Evolutionary conservation across 1,139 yeast species (phyloP).

Genomic region (Pichia sp.): DNA sequence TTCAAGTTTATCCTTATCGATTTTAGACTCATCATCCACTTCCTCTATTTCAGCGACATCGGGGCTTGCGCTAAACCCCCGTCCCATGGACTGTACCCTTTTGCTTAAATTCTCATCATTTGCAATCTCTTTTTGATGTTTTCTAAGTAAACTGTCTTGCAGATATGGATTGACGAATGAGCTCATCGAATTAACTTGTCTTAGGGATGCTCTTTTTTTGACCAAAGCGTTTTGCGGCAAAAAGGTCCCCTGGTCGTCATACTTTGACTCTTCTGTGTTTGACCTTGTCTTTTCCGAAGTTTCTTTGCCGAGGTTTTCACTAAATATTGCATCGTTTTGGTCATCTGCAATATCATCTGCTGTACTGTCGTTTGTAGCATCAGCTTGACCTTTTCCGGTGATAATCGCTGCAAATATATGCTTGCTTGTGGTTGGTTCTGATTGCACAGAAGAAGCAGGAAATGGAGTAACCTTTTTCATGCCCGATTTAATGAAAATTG

Average conservation of each 20-base stretch:
- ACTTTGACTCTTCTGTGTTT: slow-evolving; percentile 6
- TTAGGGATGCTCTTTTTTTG: slow-evolving; percentile 9
- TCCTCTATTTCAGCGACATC: neutral
- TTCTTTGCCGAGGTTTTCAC: neutral
- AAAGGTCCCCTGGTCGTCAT: neutral
- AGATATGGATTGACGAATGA: slow-evolving; percentile 11
- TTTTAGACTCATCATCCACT: neutral
- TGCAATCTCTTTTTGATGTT: slow-evolving; percentile 7
- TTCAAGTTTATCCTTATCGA: slow-evolving; percentile 2
- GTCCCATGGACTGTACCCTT: neutral
- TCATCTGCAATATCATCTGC: neutral
- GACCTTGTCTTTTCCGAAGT: neutral
- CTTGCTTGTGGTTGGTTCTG: neutral
- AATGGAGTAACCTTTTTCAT: slow-evolving; percentile 16
- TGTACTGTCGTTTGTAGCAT: neutral
- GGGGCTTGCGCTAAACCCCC: neutral
- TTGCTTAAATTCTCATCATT: slow-evolving; percentile 3
- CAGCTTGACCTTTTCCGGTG: neutral
- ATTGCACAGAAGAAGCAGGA: neutral
- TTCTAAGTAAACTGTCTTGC: slow-evolving; percentile 9
- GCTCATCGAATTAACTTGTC: neutral
- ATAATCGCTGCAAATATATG: neutral
- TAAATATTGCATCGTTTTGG: neutral
- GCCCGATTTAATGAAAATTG: slow-evolving; percentile 18
- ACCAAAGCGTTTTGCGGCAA: neutral